These are phyloP conservation scores for Candolleomyces efflorescens DNA, from an alignment of 768 basidiomycete species.

Conservation along the genomic window DNA sequence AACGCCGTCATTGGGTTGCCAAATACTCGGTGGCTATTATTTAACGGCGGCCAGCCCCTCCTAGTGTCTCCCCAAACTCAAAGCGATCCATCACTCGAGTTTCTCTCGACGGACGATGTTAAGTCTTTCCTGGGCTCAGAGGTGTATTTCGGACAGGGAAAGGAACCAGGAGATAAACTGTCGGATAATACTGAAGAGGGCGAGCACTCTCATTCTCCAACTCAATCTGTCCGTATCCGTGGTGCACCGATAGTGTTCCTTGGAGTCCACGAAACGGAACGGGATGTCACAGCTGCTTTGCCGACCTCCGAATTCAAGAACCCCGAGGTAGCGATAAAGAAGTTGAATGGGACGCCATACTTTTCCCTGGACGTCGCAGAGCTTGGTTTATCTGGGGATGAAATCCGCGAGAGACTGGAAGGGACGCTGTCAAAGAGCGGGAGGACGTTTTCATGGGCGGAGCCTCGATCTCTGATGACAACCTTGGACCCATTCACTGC, in stretches of 20 bases:
- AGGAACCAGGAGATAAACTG: conserved; percentile 37
- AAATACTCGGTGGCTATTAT: conserved; percentile 72
- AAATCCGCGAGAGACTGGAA: conserved; percentile 33
- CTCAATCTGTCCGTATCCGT: conserved; percentile 56
- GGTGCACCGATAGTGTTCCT: conserved; percentile 71
- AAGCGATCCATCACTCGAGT: conserved; percentile 36
- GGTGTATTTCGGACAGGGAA: conserved; percentile 70
- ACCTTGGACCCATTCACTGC: conserved; percentile 62
- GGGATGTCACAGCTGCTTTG: conserved; percentile 39
- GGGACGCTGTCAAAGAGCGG: conserved; percentile 36
- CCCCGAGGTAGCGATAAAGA: conserved; percentile 47
- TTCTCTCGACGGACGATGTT: conserved; percentile 59
- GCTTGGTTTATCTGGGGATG: conserved; percentile 30
- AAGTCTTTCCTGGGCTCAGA: conserved; percentile 58
- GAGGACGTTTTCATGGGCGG: conserved; percentile 50
- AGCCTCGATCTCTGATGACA: conserved; percentile 56
- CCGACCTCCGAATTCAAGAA: conserved; percentile 64
- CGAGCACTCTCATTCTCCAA: conserved; percentile 25
- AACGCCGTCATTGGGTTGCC: conserved; percentile 61
- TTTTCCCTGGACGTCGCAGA: conserved; percentile 77
- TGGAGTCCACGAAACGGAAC: conserved; percentile 58
- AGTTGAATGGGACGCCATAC: conserved; percentile 77
- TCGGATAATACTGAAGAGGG: conserved; percentile 22
- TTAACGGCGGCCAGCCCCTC: conserved; percentile 71
- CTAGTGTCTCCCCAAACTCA: conserved; percentile 34